A percentile compares a stretch with the other conserved stretches of the same genome.
Evolutionary conservation across 805 yeast genomes (phyloP).

Genomic region (Kodamaea neixiangensis): DNA sequence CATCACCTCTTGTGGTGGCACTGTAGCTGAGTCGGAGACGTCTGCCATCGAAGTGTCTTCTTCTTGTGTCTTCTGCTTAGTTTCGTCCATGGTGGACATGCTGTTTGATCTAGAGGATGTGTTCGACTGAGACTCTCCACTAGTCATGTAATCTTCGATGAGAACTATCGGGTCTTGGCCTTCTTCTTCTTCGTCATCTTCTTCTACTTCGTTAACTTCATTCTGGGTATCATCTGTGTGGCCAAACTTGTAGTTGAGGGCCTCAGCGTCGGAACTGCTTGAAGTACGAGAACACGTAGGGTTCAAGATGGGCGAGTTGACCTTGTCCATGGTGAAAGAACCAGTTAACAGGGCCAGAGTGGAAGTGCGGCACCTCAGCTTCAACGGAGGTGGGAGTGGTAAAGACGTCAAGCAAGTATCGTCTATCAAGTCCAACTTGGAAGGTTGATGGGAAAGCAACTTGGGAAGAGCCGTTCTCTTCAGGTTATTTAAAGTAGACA

Average conservation of each 20-base stretch:
- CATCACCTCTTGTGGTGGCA: conserved; percentile 7
- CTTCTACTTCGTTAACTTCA: conserved; percentile 14
- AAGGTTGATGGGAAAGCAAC: conserved; percentile 31
- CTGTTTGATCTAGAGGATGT: background rate
- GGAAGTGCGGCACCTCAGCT: conserved; percentile 14
- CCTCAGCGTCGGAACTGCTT: conserved; percentile 1
- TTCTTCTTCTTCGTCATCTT: conserved; percentile 22
- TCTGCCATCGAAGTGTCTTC: background rate
- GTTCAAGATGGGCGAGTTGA: conserved; percentile 4
- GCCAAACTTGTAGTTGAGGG: conserved; percentile 2
- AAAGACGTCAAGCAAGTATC: conserved; percentile 50
- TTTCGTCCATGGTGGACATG: background rate
- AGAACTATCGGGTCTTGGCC: conserved; percentile 46
- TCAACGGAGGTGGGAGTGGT: conserved; percentile 54
- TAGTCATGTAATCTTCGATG: conserved; percentile 57
- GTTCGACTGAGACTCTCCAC: background rate
- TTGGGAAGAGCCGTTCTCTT: background rate
- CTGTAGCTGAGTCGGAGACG: background rate
- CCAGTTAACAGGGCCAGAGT: conserved; percentile 10
- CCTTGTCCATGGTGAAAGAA: background rate
- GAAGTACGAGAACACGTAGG: background rate
- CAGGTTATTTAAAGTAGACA: background rate
- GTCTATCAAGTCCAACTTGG: conserved; percentile 50
- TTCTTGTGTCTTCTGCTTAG: background rate
- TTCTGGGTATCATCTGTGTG: background rate